Percentiles rank a stretch among this genome's conserved stretches.
Conservation (phyloP, 441 rosid genomes). For the Corymbia calophylla region DNA sequence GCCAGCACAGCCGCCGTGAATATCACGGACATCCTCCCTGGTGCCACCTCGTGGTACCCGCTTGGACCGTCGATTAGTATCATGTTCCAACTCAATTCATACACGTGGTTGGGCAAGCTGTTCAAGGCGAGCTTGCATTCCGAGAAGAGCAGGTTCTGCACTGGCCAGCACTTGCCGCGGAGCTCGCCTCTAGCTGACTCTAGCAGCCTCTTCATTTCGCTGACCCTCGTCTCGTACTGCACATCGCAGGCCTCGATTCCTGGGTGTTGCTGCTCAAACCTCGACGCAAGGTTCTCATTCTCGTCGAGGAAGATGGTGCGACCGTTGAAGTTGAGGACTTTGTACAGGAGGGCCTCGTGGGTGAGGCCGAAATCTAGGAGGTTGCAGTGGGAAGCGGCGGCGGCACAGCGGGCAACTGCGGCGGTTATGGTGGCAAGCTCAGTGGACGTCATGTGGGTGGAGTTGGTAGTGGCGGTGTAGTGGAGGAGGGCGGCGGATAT, state of each 20-base stretch:
- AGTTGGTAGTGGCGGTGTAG: neutral
- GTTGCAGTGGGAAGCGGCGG: neutral
- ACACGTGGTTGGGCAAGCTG: neutral
- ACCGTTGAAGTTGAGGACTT: neutral
- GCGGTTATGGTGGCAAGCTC: neutral
- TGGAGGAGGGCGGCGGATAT: too few relatives aligned
- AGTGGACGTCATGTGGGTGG: neutral
- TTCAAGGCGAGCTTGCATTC: neutral
- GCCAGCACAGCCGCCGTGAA: neutral
- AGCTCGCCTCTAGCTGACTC: neutral
- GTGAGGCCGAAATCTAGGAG: neutral
- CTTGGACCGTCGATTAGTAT: conserved; percentile 1
- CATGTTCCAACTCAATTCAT: neutral
- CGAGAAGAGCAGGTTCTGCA: neutral
- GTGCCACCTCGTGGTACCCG: neutral
- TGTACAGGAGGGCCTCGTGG: neutral
- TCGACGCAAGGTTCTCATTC: conserved; percentile 1
- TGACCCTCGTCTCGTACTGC: neutral
- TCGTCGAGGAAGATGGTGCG: neutral
- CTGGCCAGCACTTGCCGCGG: neutral
- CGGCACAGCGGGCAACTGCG: neutral
- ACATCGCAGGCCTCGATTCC: neutral
- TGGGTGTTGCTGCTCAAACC: neutral
- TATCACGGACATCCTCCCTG: neutral
- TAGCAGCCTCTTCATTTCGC: neutral